phyloP scores from a whole-genome alignment of 768 basidiomycete genomes.

The Kwoniella mangroviensis region DNA sequence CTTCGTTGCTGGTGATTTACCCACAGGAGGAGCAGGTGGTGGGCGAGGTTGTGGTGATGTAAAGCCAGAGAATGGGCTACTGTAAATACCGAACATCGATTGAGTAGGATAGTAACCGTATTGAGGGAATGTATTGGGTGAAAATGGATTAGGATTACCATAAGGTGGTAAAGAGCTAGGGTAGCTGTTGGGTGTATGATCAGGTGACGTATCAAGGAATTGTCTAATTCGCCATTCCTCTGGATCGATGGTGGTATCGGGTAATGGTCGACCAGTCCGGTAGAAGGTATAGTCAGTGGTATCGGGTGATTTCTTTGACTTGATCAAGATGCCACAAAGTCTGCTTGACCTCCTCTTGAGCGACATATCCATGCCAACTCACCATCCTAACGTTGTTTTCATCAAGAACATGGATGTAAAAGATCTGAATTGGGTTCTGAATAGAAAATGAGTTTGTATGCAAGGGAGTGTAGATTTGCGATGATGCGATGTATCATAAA shows the following conservation, averaged over 20 bases:
- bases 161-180: background rate
- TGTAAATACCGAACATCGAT: background rate
- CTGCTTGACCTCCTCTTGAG: background rate
- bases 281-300: background rate
- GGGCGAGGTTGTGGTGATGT: background rate
- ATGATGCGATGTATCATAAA: background rate
- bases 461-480: background rate
- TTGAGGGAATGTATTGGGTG: slow-evolving; percentile 1
- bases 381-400: background rate
- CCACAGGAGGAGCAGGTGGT: background rate
- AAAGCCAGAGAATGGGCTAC: background rate
- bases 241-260: slow-evolving; percentile 1
- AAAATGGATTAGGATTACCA: slow-evolving; percentile 3
- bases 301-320: background rate
- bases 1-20: background rate
- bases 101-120: background rate
- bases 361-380: background rate
- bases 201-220: background rate
- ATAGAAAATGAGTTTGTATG: background rate
- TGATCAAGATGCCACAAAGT: background rate
- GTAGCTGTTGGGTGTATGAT: background rate
- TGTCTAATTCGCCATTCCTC: background rate
- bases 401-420: background rate
- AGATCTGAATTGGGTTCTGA: background rate
- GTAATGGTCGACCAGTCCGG: background rate